These are phyloP conservation scores for Fraxinus cuspidata DNA, from an alignment of 257 asterid species.

Conservation along the genomic window DNA sequence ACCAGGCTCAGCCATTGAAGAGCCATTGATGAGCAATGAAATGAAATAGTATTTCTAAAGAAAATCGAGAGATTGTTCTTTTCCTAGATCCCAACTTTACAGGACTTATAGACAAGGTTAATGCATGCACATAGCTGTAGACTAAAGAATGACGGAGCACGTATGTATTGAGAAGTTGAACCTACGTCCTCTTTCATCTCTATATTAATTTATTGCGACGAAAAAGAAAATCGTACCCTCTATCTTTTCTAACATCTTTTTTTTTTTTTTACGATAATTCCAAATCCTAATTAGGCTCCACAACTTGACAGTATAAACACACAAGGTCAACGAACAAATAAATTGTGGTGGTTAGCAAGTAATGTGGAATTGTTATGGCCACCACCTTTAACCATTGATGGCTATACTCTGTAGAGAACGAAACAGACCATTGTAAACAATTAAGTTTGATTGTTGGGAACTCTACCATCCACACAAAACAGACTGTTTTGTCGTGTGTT, in stretches of 20 bases:
- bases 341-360: constrained; percentile 5
- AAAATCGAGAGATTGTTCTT: too few relatives aligned
- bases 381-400: neutral
- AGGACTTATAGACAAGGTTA: neutral
- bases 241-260: too few relatives aligned
- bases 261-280: too few relatives aligned
- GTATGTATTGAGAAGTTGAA: too few relatives aligned
- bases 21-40: constrained; percentile 35
- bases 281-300: too few relatives aligned
- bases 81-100: too few relatives aligned
- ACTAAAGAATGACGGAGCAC: neutral
- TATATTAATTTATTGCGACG: too few relatives aligned
- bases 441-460: neutral
- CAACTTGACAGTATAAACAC: too few relatives aligned
- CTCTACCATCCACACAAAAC: neutral
- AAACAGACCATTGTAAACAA: neutral
- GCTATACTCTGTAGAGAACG: neutral
- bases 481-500: neutral
- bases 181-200: too few relatives aligned
- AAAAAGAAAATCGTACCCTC: too few relatives aligned
- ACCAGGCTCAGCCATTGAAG: constrained; percentile 72
- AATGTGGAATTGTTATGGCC: neutral
- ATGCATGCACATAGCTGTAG: neutral
- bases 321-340: neutral
- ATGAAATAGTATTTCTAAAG: too few relatives aligned